These are phyloP conservation scores for Hsuehochloa calcarea DNA, from an alignment of 176 grass and related monocot species.

Conservation along the genomic window DNA sequence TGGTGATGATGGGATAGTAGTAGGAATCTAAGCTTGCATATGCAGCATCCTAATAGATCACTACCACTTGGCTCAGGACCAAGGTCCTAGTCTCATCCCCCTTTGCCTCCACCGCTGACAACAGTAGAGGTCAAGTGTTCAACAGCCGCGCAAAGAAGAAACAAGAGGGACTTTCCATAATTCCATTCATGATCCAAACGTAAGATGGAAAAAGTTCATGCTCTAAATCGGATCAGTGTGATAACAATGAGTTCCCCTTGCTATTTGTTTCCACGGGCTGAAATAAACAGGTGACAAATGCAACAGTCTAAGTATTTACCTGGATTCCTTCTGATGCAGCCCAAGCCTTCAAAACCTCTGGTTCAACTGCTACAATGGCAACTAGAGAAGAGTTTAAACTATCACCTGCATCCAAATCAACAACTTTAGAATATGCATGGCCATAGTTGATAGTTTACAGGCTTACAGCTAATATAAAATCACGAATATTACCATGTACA, in stretches of 20 bases:
- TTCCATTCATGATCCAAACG: not conserved
- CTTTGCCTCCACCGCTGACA: not conserved
- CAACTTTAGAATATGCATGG: conserved; percentile 17
- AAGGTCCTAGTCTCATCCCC: not conserved
- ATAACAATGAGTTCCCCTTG: not conserved
- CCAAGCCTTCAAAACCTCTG: conserved; percentile 73
- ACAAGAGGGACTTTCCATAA: not conserved
- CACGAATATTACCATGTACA: conserved; percentile 71
- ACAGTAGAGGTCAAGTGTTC: not conserved
- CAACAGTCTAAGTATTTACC: conserved; percentile 36
- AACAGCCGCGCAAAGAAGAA: not conserved
- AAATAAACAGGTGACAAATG: conserved; percentile 21
- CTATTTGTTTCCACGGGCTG: not conserved
- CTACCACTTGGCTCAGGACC: not conserved
- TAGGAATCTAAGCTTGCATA: not conserved
- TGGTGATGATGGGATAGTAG: not conserved
- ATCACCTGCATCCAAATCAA: conserved; percentile 65
- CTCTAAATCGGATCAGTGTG: not conserved
- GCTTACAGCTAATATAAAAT: not conserved
- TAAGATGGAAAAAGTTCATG: not conserved
- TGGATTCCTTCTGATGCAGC: conserved; percentile 87
- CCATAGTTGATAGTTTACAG: not conserved
- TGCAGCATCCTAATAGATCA: not conserved
- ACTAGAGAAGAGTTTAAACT: conserved; percentile 92
- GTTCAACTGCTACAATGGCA: conserved; percentile 74